Base-by-base conservation (phyloP, 768 basidiomycete species). In the Lyophyllum shimeji region DNA sequence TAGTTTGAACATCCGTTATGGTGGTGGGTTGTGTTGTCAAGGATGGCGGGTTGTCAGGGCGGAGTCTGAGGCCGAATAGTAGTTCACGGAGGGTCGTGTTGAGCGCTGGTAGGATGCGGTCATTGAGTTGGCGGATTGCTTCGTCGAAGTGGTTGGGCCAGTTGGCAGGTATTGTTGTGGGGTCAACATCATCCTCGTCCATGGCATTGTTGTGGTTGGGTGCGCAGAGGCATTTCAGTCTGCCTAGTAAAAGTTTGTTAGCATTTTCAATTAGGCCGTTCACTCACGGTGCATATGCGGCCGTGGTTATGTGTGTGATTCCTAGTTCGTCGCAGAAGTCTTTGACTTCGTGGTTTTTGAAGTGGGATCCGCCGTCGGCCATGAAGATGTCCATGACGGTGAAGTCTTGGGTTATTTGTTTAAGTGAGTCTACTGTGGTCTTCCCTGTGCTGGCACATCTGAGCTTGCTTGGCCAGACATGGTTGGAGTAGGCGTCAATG, bases 281-380 rank as follows among this genome's bases (percentile, higher is more conserved):
- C 27, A 46, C 39, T 42, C 51, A 52, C 5, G 51, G 51, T 23
- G 43, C 40, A 18, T 52, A 52, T 37, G 42, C 51, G 9, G 27
- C 42, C 17, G 37, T 39, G 31, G 37, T 25, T n/a, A 46, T 44
- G 45, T 44, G 43, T 11, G 44, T 53, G 45, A 63, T 64, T 0
- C 62, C 57, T 7, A 56, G 25, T 18, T 50, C 17, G 2, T 59
- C 56, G 50, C 74, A 79, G 52, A 62, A 61, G 1, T 55, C 63
- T 0, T 45, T 7, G 0, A 78, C 67, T 6, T 74, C 69, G 5
- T 53, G 18, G 46, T 46, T 25, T 2, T 44, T 24, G 44, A 53
- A 7, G 52, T 62, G 48, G 9, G 23, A 12, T 5, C 55, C 18
- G 1, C 40, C 33, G 13, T 57, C 49, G 5, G 42, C 31, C 72